Evolutionary conservation across 2,329 filamentous ascomycete genomes (phyloP), one percentile per base, ranked within the genome.

Genomic region (Cordyceps cicadae): DNA sequence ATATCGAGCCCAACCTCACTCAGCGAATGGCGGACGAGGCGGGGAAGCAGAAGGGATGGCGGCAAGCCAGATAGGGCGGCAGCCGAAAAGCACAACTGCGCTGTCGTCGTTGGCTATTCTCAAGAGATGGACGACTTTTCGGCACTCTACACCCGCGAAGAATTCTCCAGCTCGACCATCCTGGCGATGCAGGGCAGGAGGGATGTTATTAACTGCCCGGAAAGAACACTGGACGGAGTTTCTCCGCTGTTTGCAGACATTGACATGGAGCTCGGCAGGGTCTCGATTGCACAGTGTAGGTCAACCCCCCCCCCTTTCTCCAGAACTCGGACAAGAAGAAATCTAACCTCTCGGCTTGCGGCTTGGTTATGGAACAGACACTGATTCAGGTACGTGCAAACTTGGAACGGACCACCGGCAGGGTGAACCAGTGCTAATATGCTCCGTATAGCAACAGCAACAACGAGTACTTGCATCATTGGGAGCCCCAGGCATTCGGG

Each of bases 21-120:
- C 12, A 4, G 34, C 34, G 34, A 37, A 29, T 6, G 34, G 34
- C 3, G 34, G 24, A 14, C 29, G 48, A 8, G 5, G 6, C 7
- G 15, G 24, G 48, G 48, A n/a, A n/a, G 24, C 34, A 29, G 7
- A 7, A n/a, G 24, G n/a, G 14, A 29, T 14, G 7, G 24, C 48
- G 6, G 21, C 21, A 21, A 43, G 21, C 9, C 17, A 19, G 39
- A 19, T 15, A 11, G 12, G 54, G 5, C 80, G 0, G 83, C 80
- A 0, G 89, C 90, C 0, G 75, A 83, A 32, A 85, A 85, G 65
- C 79, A 88, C 67, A 77, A 85, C 62, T 92, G 88, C 67, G 75
- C 80, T 53, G 87, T 93, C 0, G 81, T 83, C 0, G 84, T 85
- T 1, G 89, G 90, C 0, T 94, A 93, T 60, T 89, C 90, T 0